Evolutionary conservation across 305 asterid genomes (phyloP).

Genomic region (Fraxinus dipetala): DNA sequence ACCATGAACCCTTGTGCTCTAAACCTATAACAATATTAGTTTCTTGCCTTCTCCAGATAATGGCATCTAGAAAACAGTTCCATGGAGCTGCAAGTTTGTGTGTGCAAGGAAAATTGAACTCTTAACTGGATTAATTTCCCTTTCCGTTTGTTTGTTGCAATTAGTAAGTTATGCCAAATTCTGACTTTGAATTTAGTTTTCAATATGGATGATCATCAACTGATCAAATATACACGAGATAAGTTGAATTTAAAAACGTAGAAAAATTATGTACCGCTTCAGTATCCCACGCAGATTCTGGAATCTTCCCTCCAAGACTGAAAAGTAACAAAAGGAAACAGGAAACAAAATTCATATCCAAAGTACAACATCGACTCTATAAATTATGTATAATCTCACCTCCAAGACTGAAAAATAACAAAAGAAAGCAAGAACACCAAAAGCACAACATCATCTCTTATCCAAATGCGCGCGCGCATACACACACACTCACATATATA

Average conservation of each 20-base stretch:
- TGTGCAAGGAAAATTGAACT: not conserved
- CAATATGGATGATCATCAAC: not conserved
- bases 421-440: not conserved
- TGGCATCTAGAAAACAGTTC: not conserved
- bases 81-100: not conserved
- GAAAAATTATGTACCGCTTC: constrained; percentile 40
- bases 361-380: not conserved
- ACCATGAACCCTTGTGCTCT: not conserved
- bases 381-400: not conserved
- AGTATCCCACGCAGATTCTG: constrained; percentile 35
- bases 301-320: constrained; percentile 89
- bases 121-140: not conserved
- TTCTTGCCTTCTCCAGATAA: not conserved
- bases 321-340: constrained; percentile 6
- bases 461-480: not conserved
- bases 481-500: not conserved
- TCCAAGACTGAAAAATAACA: not conserved
- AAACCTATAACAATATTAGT: not conserved
- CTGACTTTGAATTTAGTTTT: not conserved
- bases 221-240: not conserved
- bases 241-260: not conserved
- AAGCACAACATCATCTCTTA: not conserved
- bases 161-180: not conserved
- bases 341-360: not conserved
- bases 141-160: not conserved